These are phyloP conservation scores for Prunus yedoensis DNA, from an alignment of 331 rosid genomes.

Conservation along the genomic window DNA sequence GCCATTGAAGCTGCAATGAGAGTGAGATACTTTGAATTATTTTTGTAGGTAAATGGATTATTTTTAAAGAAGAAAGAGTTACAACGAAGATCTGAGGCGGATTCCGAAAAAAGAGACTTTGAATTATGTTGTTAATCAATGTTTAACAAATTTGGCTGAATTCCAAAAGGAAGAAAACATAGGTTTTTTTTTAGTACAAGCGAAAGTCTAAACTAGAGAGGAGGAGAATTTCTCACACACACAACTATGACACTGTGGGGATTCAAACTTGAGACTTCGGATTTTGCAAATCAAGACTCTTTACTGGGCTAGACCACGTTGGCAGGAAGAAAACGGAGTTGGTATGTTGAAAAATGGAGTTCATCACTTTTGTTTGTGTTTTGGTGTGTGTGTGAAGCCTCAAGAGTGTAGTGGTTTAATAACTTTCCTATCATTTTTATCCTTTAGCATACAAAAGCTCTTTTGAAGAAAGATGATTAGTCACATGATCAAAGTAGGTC, in stretches of 20 bases:
- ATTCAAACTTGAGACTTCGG: no score
- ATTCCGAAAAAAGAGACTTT: no score
- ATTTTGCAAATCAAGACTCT: no score
- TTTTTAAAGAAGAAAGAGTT: no score
- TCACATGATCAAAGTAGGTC: conserved; percentile 23
- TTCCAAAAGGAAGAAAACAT: neutral
- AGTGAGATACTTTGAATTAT: no score
- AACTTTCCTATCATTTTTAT: neutral
- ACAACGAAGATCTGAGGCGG: no score
- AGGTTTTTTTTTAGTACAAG: no score
- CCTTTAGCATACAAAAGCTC: conserved; percentile 25
- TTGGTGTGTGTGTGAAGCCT: conserved; percentile 23
- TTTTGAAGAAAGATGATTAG: conserved; percentile 20
- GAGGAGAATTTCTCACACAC: no score
- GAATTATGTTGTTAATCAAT: neutral
- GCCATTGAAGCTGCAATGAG: no score
- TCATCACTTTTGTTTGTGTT: neutral
- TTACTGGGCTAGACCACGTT: no score
- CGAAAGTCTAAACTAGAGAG: no score
- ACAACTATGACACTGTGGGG: rapidly evolving
- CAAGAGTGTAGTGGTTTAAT: neutral
- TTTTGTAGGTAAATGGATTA: no score
- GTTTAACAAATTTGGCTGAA: neutral
- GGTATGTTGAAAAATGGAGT: neutral
- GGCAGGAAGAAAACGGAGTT: neutral